Percentiles rank a stretch among this genome's conserved stretches.
phyloP scores from a whole-genome alignment of 805 yeast genomes.

The Kuraishia cidri region DNA sequence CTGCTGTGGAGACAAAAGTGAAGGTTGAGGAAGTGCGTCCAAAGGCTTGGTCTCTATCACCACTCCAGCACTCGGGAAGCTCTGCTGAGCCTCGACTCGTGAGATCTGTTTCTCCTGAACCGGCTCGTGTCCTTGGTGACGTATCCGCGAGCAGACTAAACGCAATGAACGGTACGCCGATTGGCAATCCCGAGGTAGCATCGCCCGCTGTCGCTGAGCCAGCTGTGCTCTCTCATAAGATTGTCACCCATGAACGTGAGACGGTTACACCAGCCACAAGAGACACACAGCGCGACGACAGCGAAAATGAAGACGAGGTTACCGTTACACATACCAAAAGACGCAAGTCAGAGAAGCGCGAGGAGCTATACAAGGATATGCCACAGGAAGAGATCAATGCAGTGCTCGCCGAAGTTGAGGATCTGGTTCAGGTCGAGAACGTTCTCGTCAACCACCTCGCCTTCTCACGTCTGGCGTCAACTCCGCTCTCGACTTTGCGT shows the following conservation, averaged over 20 bases:
- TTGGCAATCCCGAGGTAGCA: too few relatives aligned
- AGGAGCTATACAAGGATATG: slow-evolving; percentile 1
- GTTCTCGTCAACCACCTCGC: slow-evolving; percentile 80
- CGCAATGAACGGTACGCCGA: neutral
- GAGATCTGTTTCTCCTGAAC: too few relatives aligned
- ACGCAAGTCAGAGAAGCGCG: slow-evolving; percentile 9
- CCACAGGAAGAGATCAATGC: slow-evolving; percentile 15
- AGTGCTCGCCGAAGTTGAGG: slow-evolving; percentile 23
- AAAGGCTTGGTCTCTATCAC: too few relatives aligned
- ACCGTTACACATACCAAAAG: slow-evolving; percentile 12
- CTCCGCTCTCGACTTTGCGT: slow-evolving; percentile 69
- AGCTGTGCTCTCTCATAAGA: too few relatives aligned
- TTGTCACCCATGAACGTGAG: neutral
- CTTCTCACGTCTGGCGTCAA: slow-evolving; percentile 78
- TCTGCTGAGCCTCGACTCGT: too few relatives aligned
- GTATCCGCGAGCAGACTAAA: neutral
- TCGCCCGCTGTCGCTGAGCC: neutral
- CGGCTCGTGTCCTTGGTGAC: neutral
- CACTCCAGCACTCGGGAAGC: too few relatives aligned
- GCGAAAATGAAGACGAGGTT: slow-evolving; percentile 18
- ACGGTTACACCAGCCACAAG: slow-evolving; percentile 7
- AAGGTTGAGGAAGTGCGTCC: too few relatives aligned
- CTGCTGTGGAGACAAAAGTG: neutral
- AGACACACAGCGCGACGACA: slow-evolving; percentile 14
- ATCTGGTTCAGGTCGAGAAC: slow-evolving; percentile 46